phyloP scores from a whole-genome alignment of 192 early-diverging fungal species.

The Oehlia diaphana region DNA sequence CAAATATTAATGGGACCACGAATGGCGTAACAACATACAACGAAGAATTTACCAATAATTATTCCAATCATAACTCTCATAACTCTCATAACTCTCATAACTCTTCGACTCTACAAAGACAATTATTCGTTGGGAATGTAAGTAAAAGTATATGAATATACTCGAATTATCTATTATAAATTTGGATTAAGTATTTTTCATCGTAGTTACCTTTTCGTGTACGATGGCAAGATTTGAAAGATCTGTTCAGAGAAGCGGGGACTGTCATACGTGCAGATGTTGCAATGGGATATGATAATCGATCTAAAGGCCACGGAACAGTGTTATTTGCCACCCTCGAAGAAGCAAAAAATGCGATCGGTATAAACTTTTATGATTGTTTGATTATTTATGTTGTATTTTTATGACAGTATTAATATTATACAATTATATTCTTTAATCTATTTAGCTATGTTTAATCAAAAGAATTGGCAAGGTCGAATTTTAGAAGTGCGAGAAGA shows the following conservation, averaged over 20 bases:
- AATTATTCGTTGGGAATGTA: slow-evolving; percentile 74
- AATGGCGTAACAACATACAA: background rate
- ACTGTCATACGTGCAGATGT: slow-evolving; percentile 68
- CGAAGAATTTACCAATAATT: slow-evolving; percentile 5
- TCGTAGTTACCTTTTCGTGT: slow-evolving; percentile 67
- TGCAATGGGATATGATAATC: slow-evolving; percentile 50
- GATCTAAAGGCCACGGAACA: slow-evolving; percentile 73
- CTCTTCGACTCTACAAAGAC: slow-evolving; percentile 34
- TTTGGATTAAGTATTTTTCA: background rate
- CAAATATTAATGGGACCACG: slow-evolving; percentile 13
- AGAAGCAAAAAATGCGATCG: slow-evolving; percentile 69
- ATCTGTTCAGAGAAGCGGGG: slow-evolving; percentile 70
- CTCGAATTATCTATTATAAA: too few relatives aligned
- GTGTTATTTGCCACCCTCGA: slow-evolving; percentile 66
- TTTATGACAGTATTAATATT: background rate
- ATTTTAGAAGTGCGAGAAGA: slow-evolving; percentile 75
- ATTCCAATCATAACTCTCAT: background rate
- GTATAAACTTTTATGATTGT: slow-evolving; percentile 29
- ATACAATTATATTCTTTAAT: background rate
- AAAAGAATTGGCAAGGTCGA: slow-evolving; percentile 71
- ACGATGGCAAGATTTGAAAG: slow-evolving; percentile 76
- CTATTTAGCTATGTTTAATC: slow-evolving; percentile 56
- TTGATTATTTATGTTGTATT: background rate
- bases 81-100: background rate
- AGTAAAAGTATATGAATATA: slow-evolving; percentile 9